These are phyloP conservation scores for Hydnomerulius pinastri DNA, from an alignment of 768 basidiomycete genomes.

Conservation along the genomic window DNA sequence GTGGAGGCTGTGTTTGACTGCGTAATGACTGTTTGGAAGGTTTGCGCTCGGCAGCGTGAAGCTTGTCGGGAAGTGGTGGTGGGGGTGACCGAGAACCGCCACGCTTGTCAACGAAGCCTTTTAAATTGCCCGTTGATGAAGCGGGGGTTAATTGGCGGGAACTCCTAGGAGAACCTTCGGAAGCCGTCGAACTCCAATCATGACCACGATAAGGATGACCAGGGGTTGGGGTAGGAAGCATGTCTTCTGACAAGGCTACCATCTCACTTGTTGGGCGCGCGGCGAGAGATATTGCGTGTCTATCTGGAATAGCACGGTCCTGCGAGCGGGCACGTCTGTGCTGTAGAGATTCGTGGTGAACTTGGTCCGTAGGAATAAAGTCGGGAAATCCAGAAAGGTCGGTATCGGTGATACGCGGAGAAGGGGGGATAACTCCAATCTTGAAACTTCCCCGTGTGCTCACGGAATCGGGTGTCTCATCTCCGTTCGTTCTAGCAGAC, in stretches of 20 bases:
- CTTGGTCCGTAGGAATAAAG: conserved; percentile 17
- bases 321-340: conserved; percentile 34
- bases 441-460: conserved; percentile 25
- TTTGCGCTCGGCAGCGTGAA: conserved; percentile 12
- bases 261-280: conserved; percentile 30
- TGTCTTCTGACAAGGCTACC: conserved; percentile 20
- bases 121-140: conserved; percentile 34
- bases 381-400: conserved; percentile 12
- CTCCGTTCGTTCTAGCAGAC: neutral
- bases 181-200: conserved; percentile 18
- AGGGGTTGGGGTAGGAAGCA: conserved; percentile 29
- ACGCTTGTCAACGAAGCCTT: conserved; percentile 26
- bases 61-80: conserved; percentile 1
- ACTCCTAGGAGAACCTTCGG: conserved; percentile 9
- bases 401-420: conserved; percentile 20
- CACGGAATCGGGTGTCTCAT: conserved; percentile 4
- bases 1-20: conserved; percentile 28
- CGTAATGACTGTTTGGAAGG: conserved; percentile 28
- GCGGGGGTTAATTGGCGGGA: conserved; percentile 31
- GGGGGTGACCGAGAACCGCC: neutral
- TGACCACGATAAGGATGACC: conserved; percentile 8
- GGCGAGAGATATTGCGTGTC: conserved; percentile 35
- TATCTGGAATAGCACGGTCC: conserved; percentile 29
- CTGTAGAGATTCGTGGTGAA: conserved; percentile 16
- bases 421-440: conserved; percentile 34